Conservation (phyloP, 768 basidiomycete genomes). For the Piloderma croceum region DNA sequence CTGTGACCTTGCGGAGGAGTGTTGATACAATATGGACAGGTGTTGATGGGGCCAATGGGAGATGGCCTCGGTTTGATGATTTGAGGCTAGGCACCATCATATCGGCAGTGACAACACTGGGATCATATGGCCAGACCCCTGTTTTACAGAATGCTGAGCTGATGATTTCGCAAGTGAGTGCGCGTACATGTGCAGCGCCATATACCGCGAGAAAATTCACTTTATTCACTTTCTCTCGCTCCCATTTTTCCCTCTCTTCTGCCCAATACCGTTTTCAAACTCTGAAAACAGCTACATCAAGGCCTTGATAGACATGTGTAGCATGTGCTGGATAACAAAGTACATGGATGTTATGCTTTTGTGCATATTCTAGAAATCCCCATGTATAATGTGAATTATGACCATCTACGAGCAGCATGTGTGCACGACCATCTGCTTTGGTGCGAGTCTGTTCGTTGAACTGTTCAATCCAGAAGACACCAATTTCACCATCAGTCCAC, state of each 20-base stretch:
- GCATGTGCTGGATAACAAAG: slow-evolving; percentile 28
- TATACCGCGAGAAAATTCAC: slow-evolving; percentile 15
- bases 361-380: slow-evolving; percentile 24
- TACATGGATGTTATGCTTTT: slow-evolving; percentile 22
- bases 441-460: slow-evolving; percentile 26
- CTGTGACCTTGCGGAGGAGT: slow-evolving; percentile 7
- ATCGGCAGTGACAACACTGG: slow-evolving; percentile 15
- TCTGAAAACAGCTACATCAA: slow-evolving; percentile 15
- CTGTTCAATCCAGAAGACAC: slow-evolving; percentile 21
- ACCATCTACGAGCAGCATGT: slow-evolving; percentile 34
- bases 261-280: slow-evolving; percentile 13
- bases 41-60: slow-evolving; percentile 19
- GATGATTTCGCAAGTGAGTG: slow-evolving; percentile 10
- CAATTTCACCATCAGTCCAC: slow-evolving; percentile 26
- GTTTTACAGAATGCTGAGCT: slow-evolving; percentile 19
- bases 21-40: slow-evolving; percentile 18
- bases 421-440: slow-evolving; percentile 18
- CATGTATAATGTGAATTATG: slow-evolving; percentile 31
- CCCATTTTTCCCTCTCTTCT: slow-evolving; percentile 2
- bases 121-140: slow-evolving; percentile 18
- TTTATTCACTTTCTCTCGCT: slow-evolving; percentile 1
- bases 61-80: slow-evolving; percentile 12
- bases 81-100: slow-evolving; percentile 22
- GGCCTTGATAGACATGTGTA: slow-evolving; percentile 18
- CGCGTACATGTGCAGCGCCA: slow-evolving; percentile 7